Conservation (phyloP, 2,329 filamentous ascomycete species). For the Moelleriella libera region DNA sequence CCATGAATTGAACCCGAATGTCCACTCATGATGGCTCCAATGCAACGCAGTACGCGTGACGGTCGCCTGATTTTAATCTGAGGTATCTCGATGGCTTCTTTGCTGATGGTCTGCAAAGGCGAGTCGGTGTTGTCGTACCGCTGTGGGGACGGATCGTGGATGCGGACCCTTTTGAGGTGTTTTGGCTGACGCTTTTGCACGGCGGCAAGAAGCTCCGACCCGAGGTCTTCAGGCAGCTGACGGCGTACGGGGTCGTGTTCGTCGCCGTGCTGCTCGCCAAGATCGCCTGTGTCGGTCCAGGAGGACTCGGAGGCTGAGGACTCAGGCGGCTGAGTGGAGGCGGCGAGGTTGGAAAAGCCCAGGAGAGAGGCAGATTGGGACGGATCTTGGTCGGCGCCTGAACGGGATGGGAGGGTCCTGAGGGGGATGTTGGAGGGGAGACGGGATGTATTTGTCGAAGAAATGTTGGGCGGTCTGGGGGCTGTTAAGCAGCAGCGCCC, state of each 20-base stretch:
- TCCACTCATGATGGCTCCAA: constrained; percentile 78
- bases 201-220: constrained; percentile 44
- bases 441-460: constrained; percentile 52
- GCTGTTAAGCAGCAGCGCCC: constrained; percentile 68
- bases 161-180: constrained; percentile 51
- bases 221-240: constrained; percentile 51
- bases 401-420: constrained; percentile 47
- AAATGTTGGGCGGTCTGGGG: constrained; percentile 72
- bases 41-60: constrained; percentile 50
- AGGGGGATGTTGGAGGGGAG: constrained; percentile 79
- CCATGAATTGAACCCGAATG: constrained; percentile 68
- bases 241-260: constrained; percentile 68
- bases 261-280: constrained; percentile 80
- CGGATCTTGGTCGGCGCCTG: constrained; percentile 23
- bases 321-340: constrained; percentile 30
- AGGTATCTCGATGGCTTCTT: constrained; percentile 75
- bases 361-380: constrained; percentile 19
- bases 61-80: constrained; percentile 48
- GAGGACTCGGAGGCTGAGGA: constrained; percentile 52
- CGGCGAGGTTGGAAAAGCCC: constrained; percentile 16
- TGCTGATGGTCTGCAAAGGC: constrained; percentile 34
- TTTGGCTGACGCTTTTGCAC: constrained; percentile 29
- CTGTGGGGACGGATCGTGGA: constrained; percentile 35
- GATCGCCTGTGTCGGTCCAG: constrained; percentile 90
- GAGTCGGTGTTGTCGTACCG: constrained; percentile 21